Evolutionary conservation across 192 early-diverging fungal genomes (phyloP).

Genomic region (Helicostylum pulchrum): DNA sequence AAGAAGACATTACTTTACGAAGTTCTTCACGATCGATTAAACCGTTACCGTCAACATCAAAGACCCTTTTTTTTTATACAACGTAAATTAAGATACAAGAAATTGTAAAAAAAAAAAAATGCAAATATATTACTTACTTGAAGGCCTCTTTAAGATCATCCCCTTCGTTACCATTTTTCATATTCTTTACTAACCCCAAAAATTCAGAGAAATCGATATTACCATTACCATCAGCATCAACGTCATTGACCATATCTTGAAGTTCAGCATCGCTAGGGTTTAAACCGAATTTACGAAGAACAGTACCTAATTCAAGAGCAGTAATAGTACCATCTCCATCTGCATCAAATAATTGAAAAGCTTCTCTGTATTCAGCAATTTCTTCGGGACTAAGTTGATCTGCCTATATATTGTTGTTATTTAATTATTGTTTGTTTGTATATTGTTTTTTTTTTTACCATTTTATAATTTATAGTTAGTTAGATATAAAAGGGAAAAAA

Average conservation of each 20-base stretch:
- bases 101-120: too few species aligned
- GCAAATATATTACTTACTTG: slow-evolving; percentile 16
- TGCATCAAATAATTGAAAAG: slow-evolving; percentile 86
- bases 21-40: slow-evolving; percentile 48
- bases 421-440: not conserved
- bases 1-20: slow-evolving; percentile 31
- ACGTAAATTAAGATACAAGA: too few species aligned
- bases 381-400: slow-evolving; percentile 75
- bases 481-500: not conserved
- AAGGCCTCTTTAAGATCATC: slow-evolving; percentile 31
- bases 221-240: slow-evolving; percentile 69
- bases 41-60: slow-evolving; percentile 56
- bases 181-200: slow-evolving; percentile 51
- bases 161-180: slow-evolving; percentile 24
- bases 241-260: slow-evolving; percentile 73
- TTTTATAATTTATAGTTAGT: not conserved
- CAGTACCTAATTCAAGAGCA: slow-evolving; percentile 71
- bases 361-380: slow-evolving; percentile 74
- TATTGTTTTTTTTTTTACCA: not conserved
- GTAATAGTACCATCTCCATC: slow-evolving; percentile 77
- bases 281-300: slow-evolving; percentile 73
- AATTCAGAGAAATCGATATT: slow-evolving; percentile 72
- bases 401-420: slow-evolving; percentile 35
- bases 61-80: slow-evolving; percentile 31
- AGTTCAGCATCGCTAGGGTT: slow-evolving; percentile 82